Evolutionary conservation across 2,329 filamentous ascomycete genomes (phyloP), one percentile per base, ranked within the genome.

Genomic region (Fusarium pseudograminearum): DNA sequence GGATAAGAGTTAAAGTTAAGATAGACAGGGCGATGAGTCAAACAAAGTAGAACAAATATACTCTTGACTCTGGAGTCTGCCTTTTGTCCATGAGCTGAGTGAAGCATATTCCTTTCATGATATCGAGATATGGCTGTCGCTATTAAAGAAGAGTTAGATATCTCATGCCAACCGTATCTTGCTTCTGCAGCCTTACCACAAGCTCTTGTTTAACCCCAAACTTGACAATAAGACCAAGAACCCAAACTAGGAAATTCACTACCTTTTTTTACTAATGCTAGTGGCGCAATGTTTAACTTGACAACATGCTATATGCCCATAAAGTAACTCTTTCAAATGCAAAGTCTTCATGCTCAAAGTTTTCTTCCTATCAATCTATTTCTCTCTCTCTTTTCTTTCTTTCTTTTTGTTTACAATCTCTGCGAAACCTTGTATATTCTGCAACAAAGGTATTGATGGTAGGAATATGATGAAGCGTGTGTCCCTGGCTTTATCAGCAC

Each of bases 261-360:
- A 28, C 14, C 24, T 20, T 10, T 7, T n/a, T n/a, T 10, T 14
- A 5, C 12, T 7, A 11, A 16, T 20, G 11, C 7, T 38, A 20
- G n/a, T 38, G 16, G 24, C 11, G 18, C 22, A n/a, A 8, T 7
- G 24, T 20, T 28, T 22, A 41, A 30, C 24, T 20, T 7, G 3
- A 31, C 14, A 7, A 31, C 45, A 36, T 28, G 75, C 74, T 2
- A 77, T 40, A 44, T 77, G 77, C n/a, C 74, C 76, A 61, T 78
- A 72, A 34, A 77, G 77, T 1, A 69, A 54, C 36, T 74, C 65
- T 24, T 75, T 62, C 10, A 73, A 69, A 34, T 73, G 47, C 41
- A 71, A 54, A 2, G 67, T 53, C 46, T 76, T 72, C 15, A 22
- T 26, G 16, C 41, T 11, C 5, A 4, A 12, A 18, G 41, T 20